Base-by-base conservation (phyloP, 345 rosid species). In the Schrenkiella parvula region DNA sequence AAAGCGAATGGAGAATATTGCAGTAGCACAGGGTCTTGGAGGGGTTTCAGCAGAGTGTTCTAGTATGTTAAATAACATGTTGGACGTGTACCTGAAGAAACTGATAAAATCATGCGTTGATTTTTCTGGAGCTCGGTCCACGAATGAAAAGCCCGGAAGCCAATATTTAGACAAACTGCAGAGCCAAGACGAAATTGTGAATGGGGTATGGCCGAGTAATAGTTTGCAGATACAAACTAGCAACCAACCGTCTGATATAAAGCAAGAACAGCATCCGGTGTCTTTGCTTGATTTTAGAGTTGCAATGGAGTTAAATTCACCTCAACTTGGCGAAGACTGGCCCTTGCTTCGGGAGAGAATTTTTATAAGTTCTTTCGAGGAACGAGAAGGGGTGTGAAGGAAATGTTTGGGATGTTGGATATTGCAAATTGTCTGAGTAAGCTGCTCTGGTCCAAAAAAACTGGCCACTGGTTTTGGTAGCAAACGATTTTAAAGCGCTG, bases 311-410 rank as follows among this genome's bases (percentile, higher is more conserved):
- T 80, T 92, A 63, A 89, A 88, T 79, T 97, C 96, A 4, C 89
- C 84, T 78, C 96, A 88, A 74, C 89, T 95, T 62, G 98, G 97
- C 56, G 99, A 88, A 80, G 92, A 88, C 81, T 95, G 98, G 99
- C 90, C 96, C 1, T 75, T 86, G 82, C 82, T 86, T 61, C 83
- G 87, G 69, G 99, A 95, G 85, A 88, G 82, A 77, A 85, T 90
- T 67, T 82, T 84, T 31, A 78, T 85, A 84, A 81, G 75, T 66
- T 77, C 85, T 9, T 86, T 84, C 3, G 81, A 83, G 78, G 84
- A 86, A 78, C 87, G 78, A 85, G 73, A 55, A 50, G 52, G 61
- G 51, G 66, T 73, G 77, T 77, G 64, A 35, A 48, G 23, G 67
- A 73, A 46, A 73, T 68, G 43, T 3, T 34, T 81, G 52, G 15